Conservation (phyloP, 208 protist genomes). For the Acanthamoeba lenticulata region DNA sequence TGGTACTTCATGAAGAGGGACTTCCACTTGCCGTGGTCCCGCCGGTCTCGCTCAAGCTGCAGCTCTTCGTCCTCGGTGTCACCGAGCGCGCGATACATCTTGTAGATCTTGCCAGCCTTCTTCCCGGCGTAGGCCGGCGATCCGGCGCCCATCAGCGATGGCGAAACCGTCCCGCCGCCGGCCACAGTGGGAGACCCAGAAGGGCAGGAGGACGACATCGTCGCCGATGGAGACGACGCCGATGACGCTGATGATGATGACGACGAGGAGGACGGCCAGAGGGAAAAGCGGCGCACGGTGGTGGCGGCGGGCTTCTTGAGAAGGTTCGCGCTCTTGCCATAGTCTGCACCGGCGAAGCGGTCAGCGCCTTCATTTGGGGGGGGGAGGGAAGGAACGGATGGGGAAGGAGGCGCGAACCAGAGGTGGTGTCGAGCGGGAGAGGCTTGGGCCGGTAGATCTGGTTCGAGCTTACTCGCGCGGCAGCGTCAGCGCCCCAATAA, state of each 20-base stretch:
- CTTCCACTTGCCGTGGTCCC: constrained; percentile 11
- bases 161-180: no score
- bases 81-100: neutral
- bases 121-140: neutral
- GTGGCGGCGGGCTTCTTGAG: neutral
- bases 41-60: neutral
- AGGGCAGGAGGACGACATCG: no score
- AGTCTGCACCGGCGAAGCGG: neutral
- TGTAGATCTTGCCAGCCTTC: neutral
- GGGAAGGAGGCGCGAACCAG: neutral
- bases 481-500: constrained; percentile 8
- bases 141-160: no score
- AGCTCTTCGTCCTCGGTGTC: neutral
- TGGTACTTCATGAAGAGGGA: constrained; percentile 25
- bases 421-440: neutral
- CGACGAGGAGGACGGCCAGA: neutral
- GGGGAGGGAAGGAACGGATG: neutral
- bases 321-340: neutral
- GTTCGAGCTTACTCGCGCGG: neutral
- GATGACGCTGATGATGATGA: neutral
- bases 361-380: neutral
- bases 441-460: neutral
- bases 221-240: no score
- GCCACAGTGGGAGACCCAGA: no score
- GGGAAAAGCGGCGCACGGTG: neutral